phyloP scores from a whole-genome alignment of 768 basidiomycete species.

The Daedaleopsis sinensis region DNA sequence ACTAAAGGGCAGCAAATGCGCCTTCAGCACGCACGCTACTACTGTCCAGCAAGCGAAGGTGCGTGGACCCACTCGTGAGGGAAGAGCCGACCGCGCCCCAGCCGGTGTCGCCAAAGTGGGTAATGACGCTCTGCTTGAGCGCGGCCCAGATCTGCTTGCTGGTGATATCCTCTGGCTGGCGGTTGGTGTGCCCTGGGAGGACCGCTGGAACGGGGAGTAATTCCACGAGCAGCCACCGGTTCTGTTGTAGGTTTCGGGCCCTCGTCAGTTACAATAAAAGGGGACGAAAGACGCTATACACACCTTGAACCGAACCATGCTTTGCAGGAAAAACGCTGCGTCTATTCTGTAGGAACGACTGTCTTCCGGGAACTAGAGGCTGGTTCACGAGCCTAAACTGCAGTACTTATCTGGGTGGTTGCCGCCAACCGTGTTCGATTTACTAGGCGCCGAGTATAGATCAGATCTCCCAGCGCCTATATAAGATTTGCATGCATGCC shows the following conservation, averaged over 20 bases:
- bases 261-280: neutral
- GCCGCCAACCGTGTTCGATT: no score
- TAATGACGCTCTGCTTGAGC: constrained; percentile 66
- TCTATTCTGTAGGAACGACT: no score
- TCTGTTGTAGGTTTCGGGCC: constrained; percentile 53
- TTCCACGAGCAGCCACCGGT: constrained; percentile 88
- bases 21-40: neutral
- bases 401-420: no score
- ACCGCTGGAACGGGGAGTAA: constrained; percentile 52
- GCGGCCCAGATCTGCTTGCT: constrained; percentile 71
- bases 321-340: no score
- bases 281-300: neutral
- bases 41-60: neutral
- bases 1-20: constrained; percentile 50
- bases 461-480: no score
- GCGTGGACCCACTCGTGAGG: constrained; percentile 58
- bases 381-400: no score
- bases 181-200: constrained; percentile 7
- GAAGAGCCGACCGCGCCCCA: constrained; percentile 82
- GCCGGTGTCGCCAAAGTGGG: constrained; percentile 82
- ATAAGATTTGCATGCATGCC: no score
- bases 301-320: constrained; percentile 10
- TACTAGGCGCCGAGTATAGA: no score
- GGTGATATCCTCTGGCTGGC: constrained; percentile 43
- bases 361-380: no score